Base-by-base conservation (phyloP, 345 rosid species). In the Eucalyptus tenuipes region DNA sequence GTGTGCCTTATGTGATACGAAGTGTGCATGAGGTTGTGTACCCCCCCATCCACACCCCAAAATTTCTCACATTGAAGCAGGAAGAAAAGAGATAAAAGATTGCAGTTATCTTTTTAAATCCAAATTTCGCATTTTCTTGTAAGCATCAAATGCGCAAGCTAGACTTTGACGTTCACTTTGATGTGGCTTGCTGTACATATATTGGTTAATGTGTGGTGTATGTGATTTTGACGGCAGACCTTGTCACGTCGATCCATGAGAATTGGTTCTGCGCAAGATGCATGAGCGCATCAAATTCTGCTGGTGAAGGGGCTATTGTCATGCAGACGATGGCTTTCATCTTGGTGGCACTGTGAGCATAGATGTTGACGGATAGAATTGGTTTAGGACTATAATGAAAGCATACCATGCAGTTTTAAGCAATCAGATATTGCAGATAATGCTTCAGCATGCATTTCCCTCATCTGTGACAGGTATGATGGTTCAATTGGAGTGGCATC, bases 261-360 rank as follows among this genome's bases (percentile, higher is more conserved):
- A 94, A 91, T 27, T 96, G 98, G 97, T 96, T 97, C 86, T 92
- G 90, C 87, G 97, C 99, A 85, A 95, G 99, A 91, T 96, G 96
- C 90, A 75, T 96, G 89, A 94, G 95, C 91, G 84, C 97, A 10
- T 87, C 90, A 24, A 93, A 93, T 49, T 93, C 96, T 86, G 90
- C 94, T 86, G 99, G 98, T 86, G 99, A 96, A 95, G 99, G 99
- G 85, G 97, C 92, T 88, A 94, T 97, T 66, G 94, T 96, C 88
- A 91, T 95, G 93, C 99, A 95, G 92, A 94, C 98, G 1, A 88
- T 94, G 11, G 92, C 92, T 16, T 93, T 94, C 82, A 89, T 97
- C 49, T 89, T 96, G 89, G 95, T 97, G 92, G 95, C 96, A 29
- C 79, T 95, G 99, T 97, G 93, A 94, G 99, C 88, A 6, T 24